Percentiles rank a stretch among this genome's conserved stretches.
These are phyloP conservation scores for Paramecium octaurelia DNA, from an alignment of 73 alveolate species.

Conservation along the genomic window DNA sequence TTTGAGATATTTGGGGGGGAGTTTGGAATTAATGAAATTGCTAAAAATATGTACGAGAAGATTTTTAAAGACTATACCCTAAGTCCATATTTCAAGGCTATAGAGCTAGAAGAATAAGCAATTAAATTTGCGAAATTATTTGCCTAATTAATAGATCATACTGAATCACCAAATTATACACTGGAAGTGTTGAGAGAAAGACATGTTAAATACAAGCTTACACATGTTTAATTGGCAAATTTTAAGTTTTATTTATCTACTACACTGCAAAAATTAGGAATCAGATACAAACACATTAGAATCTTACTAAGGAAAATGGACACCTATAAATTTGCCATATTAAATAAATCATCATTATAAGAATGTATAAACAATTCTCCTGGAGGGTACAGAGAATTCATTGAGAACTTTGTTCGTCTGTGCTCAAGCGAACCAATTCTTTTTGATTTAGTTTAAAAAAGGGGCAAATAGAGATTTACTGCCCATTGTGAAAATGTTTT, in stretches of 20 bases:
- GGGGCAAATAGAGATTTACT: constrained; percentile 27
- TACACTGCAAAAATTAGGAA: not conserved
- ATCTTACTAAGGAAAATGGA: not conserved
- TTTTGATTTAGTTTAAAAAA: not conserved
- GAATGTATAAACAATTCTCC: not conserved
- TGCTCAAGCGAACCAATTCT: not conserved
- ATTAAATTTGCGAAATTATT: constrained; percentile 26
- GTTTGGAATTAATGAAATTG: not conserved
- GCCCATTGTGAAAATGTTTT: constrained; percentile 31
- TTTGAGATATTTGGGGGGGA: constrained; percentile 39
- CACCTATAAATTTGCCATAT: not conserved
- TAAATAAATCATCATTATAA: not conserved
- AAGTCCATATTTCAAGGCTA: not conserved
- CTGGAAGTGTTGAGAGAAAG: constrained; percentile 7
- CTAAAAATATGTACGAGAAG: not conserved
- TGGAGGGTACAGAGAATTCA: not conserved
- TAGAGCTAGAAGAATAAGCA: constrained; percentile 24
- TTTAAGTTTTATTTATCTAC: constrained; percentile 22
- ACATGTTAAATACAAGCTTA: constrained; percentile 16
- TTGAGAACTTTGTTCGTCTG: not conserved
- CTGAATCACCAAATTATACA: constrained; percentile 38
- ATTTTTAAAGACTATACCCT: constrained; percentile 6
- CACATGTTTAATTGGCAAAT: constrained; percentile 22
- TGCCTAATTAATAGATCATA: constrained; percentile 24
- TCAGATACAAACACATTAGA: not conserved